Percentiles rank a stretch among this genome's conserved stretches.
phyloP scores from a whole-genome alignment of 148 eudicot genomes.

The Vaccinium myrtillus region DNA sequence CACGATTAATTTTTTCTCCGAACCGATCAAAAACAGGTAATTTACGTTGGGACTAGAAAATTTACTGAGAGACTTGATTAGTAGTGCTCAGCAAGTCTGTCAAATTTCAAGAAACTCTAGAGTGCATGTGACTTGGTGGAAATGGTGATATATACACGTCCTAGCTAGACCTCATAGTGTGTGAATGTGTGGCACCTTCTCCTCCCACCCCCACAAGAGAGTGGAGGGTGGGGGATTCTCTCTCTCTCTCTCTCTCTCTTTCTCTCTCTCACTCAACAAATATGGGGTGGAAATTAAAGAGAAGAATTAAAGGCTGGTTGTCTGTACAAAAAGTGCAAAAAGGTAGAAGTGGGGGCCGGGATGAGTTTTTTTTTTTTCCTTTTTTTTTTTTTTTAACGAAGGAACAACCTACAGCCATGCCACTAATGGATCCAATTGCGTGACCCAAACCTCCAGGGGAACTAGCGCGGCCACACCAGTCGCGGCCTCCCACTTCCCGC shows the following conservation, averaged over 20 bases:
- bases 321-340: slow-evolving; percentile 18
- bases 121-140: background rate
- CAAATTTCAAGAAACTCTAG: background rate
- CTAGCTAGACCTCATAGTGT: background rate
- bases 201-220: slow-evolving; percentile 13
- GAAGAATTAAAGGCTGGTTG: background rate
- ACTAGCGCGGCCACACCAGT: too few relatives aligned
- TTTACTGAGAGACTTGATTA: background rate
- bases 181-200: slow-evolving; percentile 18
- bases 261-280: background rate
- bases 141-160: background rate
- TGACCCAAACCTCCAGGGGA: too few relatives aligned
- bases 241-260: slow-evolving; percentile 5
- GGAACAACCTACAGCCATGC: too few relatives aligned
- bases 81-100: background rate
- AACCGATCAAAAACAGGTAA: too few relatives aligned
- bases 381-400: too few relatives aligned
- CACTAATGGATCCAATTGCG: too few relatives aligned
- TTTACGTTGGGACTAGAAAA: too few relatives aligned
- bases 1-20: too few relatives aligned
- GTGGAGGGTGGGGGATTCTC: slow-evolving; percentile 7
- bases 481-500: too few relatives aligned
- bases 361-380: too few relatives aligned
- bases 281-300: background rate
- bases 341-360: background rate